Evolutionary conservation across 2,329 filamentous ascomycete species (phyloP), one percentile per base, ranked within the genome.

Genomic region (Dactylellina parvicollis): DNA sequence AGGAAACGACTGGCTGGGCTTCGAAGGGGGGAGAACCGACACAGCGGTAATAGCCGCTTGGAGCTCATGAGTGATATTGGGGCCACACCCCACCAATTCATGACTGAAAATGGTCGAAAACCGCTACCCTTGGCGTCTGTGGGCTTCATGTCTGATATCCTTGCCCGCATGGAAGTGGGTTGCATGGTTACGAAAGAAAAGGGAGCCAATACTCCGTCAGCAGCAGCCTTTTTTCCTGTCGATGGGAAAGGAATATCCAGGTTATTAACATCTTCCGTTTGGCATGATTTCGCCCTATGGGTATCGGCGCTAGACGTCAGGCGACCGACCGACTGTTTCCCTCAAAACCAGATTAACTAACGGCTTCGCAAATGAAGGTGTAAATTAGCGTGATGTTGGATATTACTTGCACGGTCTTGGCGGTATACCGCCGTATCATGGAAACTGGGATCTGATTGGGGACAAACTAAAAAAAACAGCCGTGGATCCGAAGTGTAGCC

Each of bases 11-110:
- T 28, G 28, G 28, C 9, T 18, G 40, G 49, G n/a, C 24, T 40
- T n/a, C n/a, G n/a, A n/a, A n/a, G n/a, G 16, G 52, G 34, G 26
- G 18, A 16, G 52, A 34, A 34, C 62, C 44, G 54, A 52, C 16
- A 52, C 16, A 44, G 62, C 62, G 62, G 62, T 67, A 67, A 67
- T 67, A 67, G 62, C 42, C 62, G 62, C 62, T 67, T 3, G 36
- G 42, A 59, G 42, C n/a, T 24, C 7, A 14, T 5, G 22, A 22
- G 22, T 57, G 50, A 49, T 42, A 57, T 56, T 49, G 30, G n/a
- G 8, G 16, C 46, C 28, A 24, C n/a, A 2, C 5, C 44, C 20
- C 30, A 50, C 30, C 12, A n/a, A 18, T 61, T 34, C 57, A 18
- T 2, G 40, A 18, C 20, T 44, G 4, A 22, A 44, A 20, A 4